Conservation (phyloP, 2,329 filamentous ascomycete species). For the Penicillium aurantiogriseum region DNA sequence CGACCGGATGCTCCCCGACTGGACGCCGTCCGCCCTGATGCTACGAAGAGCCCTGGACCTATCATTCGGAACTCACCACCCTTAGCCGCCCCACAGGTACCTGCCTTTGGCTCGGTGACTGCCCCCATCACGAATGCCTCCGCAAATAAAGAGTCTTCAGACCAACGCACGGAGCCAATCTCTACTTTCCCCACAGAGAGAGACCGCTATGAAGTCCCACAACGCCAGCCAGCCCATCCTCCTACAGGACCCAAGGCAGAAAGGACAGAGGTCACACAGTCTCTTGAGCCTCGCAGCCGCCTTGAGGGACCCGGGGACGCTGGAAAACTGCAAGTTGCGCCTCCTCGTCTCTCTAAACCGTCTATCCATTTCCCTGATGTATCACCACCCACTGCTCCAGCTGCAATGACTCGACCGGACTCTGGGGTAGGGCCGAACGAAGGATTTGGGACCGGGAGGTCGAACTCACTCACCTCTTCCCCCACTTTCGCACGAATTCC, state of each 20-base stretch:
- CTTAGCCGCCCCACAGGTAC: constrained; percentile 43
- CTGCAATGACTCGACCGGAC: constrained; percentile 35
- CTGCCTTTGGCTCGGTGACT: constrained; percentile 43
- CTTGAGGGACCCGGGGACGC: constrained; percentile 26
- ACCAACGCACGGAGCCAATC: constrained; percentile 9
- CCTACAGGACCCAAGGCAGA: constrained; percentile 47
- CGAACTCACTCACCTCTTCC: constrained; percentile 23
- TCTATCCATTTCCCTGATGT: constrained; percentile 28
- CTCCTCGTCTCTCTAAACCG: constrained; percentile 25
- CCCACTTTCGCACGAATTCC: constrained; percentile 27
- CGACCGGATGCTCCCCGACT: constrained; percentile 21
- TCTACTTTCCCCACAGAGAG: constrained; percentile 21
- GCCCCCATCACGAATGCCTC: constrained; percentile 27
- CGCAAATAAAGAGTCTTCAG: constrained; percentile 22
- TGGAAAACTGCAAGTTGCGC: constrained; percentile 26
- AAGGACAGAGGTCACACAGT: constrained; percentile 28
- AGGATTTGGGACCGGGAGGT: constrained; percentile 17
- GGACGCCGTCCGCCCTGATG: constrained; percentile 17
- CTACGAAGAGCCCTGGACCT: constrained; percentile 27
- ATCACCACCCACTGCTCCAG: constrained; percentile 39
- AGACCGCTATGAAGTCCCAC: constrained; percentile 22
- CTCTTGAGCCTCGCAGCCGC: constrained; percentile 26
- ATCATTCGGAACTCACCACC: constrained; percentile 36
- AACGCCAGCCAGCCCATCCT: constrained; percentile 33
- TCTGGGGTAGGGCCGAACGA: constrained; percentile 20